Evolutionary conservation across 2,329 filamentous ascomycete species (phyloP), one percentile per base, ranked within the genome.

Genomic region (Rhinocladiella similis): DNA sequence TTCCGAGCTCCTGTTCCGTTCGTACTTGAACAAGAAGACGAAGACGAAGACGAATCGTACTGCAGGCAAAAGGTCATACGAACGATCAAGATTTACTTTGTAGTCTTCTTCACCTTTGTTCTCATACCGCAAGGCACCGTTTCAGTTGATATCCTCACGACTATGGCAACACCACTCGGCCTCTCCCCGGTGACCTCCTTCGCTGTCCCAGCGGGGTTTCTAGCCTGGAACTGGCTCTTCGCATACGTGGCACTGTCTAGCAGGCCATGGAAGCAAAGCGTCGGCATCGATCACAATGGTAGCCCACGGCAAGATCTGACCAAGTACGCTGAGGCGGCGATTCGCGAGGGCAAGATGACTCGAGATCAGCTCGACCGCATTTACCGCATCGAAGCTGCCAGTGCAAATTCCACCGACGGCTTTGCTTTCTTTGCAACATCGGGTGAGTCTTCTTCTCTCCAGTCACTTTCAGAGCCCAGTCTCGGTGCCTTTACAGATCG

Each of bases 211-310:
- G 59, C 59, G 2, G 56, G 46, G 10, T 59, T 59, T 36, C 45
- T 62, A 12, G 59, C 56, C 29, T 58, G 51, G 51, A 56, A 59
- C 49, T 62, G 59, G 59, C 36, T 77, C 56, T 76, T 70, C 65
- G 74, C 76, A 9, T 79, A 80, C 67, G 69, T 68, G 13, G 16
- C 76, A 9, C 68, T 78, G 25, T 73, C 76, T 35, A 71, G 76
- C 1, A 75, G 77, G n/a, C 68, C 68, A 5, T 66, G 73, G 16
- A 80, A 80, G 57, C 65, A 73, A 55, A 65, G 62, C 53, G 73
- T 73, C 65, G 71, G 73, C 22, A 65, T 80, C 58, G 78, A 80
- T 67, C 77, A 80, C 67, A 75, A 81, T 45, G 70, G 66, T 19
- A 74, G 71, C 38, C 78, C 79, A 0, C 72, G 78, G 19, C 69